phyloP scores from a whole-genome alignment of 495 filamentous ascomycete genomes.

The Tuber microsphaerosporum region DNA sequence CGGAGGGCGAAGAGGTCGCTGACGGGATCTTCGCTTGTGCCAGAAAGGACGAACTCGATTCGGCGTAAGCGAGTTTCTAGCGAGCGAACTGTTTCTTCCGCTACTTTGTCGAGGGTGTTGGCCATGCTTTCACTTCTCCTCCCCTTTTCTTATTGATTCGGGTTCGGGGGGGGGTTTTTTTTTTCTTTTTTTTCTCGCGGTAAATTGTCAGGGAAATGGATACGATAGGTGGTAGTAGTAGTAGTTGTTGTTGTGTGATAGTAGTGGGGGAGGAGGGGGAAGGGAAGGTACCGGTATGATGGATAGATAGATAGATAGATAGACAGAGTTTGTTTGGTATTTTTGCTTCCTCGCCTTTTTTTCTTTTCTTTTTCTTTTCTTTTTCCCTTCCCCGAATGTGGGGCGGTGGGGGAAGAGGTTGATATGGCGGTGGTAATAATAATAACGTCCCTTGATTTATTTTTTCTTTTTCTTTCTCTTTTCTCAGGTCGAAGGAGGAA shows the following conservation, averaged over 20 bases:
- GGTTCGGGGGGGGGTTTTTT: too few species aligned
- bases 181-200: not conserved
- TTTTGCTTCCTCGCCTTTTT: not conserved
- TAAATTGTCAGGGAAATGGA: not conserved
- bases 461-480: too few species aligned
- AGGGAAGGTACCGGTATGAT: too few species aligned
- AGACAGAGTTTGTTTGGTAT: not conserved
- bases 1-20: slow-evolving; percentile 26
- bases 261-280: not conserved
- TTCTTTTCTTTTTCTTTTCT: not conserved
- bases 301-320: not conserved
- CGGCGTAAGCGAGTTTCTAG: slow-evolving; percentile 34
- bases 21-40: slow-evolving; percentile 28
- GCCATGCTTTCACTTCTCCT: slow-evolving; percentile 9
- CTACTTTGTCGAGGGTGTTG: slow-evolving; percentile 19
- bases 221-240: not conserved
- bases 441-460: not conserved
- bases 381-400: not conserved
- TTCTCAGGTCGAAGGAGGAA: not conserved
- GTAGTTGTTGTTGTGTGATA: not conserved
- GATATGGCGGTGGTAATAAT: not conserved
- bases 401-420: not conserved
- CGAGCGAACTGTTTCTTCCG: slow-evolving; percentile 29
- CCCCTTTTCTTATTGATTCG: not conserved
- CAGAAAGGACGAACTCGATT: slow-evolving; percentile 33